Base-by-base conservation (phyloP, 192 early-diverging fungal genomes). In the Dissophora globulifera region DNA sequence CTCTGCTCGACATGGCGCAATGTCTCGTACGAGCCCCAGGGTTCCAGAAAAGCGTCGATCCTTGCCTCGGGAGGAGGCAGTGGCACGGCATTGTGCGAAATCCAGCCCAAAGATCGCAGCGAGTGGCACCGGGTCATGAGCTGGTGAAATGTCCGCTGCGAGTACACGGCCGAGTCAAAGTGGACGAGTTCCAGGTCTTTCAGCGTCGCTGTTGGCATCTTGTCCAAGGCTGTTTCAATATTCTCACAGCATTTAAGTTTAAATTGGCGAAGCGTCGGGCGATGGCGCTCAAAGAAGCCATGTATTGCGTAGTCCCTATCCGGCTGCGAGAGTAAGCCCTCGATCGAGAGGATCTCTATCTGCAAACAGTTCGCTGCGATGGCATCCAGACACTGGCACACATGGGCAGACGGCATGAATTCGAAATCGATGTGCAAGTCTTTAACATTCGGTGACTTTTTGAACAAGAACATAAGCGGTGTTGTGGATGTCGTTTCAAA, bases 11-110 rank as follows among this genome's bases (percentile, higher is more conserved):
- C 22, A 32, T 52, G 46, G 15, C 54, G 50, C 17, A 74, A 45
- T 2, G 69, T 74, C 17, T 57, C 54, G 10, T 47, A 35, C 17
- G 54, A 74, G 2, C 45, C 48, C 69, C 69, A 74, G 1, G 69
- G 62, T n/a, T 64, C 69, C 25, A 57, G 0, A 32, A 64, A 63
- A 2, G 45, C 38, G 30, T 38, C 26, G 2, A 62, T 15, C 17
- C 25, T 31, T 11, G 26, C n/a, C 43, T 5, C 17, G n/a, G 47
- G 0, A 17, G 42, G 17, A 2, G 43, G 20, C 15, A 0, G 15
- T 26, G 13, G 35, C 32, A 31, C 6, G 26, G 42, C 4, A 9
- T 55, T 4, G n/a, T 32, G 3, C 27, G 25, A 12, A 6, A 20
- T 53, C 67, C 67, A 69, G 7, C 41, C 41, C 2, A 70, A 22